phyloP scores from a whole-genome alignment of 164 flowering plant genomes.

The Cinnamomum chago region DNA sequence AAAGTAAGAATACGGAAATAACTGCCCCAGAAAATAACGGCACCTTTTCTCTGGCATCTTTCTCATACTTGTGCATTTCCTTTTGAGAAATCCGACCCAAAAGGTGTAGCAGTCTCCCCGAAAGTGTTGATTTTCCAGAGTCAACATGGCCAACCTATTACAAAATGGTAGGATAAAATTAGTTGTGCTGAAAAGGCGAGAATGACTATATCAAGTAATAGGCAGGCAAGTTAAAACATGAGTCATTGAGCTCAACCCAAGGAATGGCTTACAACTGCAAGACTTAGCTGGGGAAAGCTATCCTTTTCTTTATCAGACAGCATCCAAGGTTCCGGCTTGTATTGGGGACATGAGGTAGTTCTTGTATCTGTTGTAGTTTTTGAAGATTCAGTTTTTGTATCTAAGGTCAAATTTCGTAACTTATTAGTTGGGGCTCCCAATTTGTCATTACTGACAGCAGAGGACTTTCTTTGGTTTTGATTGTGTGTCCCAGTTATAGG shows the following conservation, averaged over 20 bases:
- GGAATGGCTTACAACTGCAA: slow-evolving; percentile 73
- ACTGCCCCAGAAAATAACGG: background rate
- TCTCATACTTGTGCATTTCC: slow-evolving; percentile 89
- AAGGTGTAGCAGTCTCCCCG: slow-evolving; percentile 86
- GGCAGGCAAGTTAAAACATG: background rate
- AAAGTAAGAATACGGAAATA: background rate
- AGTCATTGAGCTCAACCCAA: background rate
- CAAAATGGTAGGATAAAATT: slow-evolving; percentile 2
- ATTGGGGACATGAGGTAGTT: slow-evolving; percentile 26
- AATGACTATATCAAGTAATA: background rate
- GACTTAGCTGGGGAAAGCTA: slow-evolving; percentile 59
- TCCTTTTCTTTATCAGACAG: slow-evolving; percentile 48
- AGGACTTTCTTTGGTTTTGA: slow-evolving; percentile 22
- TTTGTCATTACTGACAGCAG: slow-evolving; percentile 20
- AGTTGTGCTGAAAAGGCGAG: too few relatives aligned
- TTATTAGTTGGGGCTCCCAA: slow-evolving; percentile 25
- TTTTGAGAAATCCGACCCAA: slow-evolving; percentile 78
- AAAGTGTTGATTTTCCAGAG: slow-evolving; percentile 97
- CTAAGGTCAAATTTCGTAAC: slow-evolving; percentile 28
- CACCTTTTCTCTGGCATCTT: slow-evolving; percentile 80
- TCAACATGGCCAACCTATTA: slow-evolving; percentile 98
- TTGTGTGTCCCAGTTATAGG: slow-evolving; percentile 20
- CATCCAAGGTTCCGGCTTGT: slow-evolving; percentile 84
- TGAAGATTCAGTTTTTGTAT: slow-evolving; percentile 31
- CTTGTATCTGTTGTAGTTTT: slow-evolving; percentile 15